Evolutionary conservation across 805 yeast genomes (phyloP), one percentile per base, ranked within the genome.

Genomic region (Candida ponderosae): DNA sequence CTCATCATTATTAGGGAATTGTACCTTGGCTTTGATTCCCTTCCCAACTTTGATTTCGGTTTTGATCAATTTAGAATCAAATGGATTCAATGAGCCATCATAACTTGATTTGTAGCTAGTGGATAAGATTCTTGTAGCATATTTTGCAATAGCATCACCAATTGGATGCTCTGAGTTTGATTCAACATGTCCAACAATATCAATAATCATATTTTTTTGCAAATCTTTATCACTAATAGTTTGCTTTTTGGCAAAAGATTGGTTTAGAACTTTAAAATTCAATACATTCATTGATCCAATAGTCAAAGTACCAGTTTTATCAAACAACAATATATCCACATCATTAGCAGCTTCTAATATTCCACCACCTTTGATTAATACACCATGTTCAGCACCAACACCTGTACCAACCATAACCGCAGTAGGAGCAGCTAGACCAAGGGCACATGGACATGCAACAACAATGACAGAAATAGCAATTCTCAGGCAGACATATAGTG

Each of bases 341-440:
- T 69, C 62, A 49, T 75, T 74, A 7, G 93, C 80, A 39, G 64
- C 69, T 53, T 93, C 97, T 43, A 93, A 69, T 14, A 84, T 75
- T 36, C 82, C 95, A 18, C 97, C 98, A 34, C 97, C 96, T 59
- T 90, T 93, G 50, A 93, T 83, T 37, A 93, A 65, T 5, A 93
- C 82, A 16, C 98, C 97, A 57, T 86, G 69, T 13, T 74, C 59
- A 0, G 98, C 97, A 30, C 96, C 97, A 18, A 87, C 81, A 30
- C 98, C 98, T 2, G 97, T 90, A 8, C 97, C 98, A 2, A 93
- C 98, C 97, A 94, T 93, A 10, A 93, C 86, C 0, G 97, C 97
- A 2, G 98, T 94, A 2, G 99, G 99, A 0, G 97, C 95, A 4
- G 97, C 97, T 35, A 93, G 68, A 3, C 98, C 99, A 18, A 93